phyloP scores from a whole-genome alignment of 106 monocot genomes.

The Dioscorea alata region DNA sequence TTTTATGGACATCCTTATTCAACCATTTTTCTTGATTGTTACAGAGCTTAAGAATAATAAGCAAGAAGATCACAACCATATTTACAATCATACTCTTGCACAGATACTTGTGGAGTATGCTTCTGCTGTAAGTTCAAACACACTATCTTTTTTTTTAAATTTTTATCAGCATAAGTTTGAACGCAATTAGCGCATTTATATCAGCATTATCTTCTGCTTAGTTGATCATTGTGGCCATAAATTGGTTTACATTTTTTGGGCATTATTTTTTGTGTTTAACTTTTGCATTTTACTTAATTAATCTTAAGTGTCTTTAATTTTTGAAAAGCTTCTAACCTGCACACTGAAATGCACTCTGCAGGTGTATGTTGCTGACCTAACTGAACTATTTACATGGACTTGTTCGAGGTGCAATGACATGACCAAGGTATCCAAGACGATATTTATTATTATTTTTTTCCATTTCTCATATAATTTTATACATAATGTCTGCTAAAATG shows the following conservation, averaged over 20 bases:
- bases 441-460: not conserved
- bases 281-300: too few species aligned
- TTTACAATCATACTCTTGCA: conserved; percentile 83
- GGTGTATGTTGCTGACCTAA: conserved; percentile 84
- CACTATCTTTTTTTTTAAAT: not conserved
- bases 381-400: conserved; percentile 78
- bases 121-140: conserved; percentile 52
- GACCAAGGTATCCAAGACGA: conserved; percentile 48
- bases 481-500: not conserved
- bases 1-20: too few species aligned
- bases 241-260: too few species aligned
- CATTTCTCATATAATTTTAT: not conserved
- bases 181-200: not conserved
- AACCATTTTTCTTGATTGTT: not conserved
- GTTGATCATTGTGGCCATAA: too few species aligned
- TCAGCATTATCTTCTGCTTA: too few species aligned
- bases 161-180: not conserved
- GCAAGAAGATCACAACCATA: conserved; percentile 27
- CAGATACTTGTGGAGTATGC: conserved; percentile 77
- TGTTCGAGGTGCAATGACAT: conserved; percentile 68
- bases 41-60: conserved; percentile 40
- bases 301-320: too few species aligned
- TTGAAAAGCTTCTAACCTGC: not conserved
- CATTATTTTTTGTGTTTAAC: too few species aligned
- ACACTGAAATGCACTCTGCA: conserved; percentile 18